Evolutionary conservation across 2,329 filamentous ascomycete species (phyloP), one percentile per base, ranked within the genome.

Genomic region (Lecanicillium sp.): DNA sequence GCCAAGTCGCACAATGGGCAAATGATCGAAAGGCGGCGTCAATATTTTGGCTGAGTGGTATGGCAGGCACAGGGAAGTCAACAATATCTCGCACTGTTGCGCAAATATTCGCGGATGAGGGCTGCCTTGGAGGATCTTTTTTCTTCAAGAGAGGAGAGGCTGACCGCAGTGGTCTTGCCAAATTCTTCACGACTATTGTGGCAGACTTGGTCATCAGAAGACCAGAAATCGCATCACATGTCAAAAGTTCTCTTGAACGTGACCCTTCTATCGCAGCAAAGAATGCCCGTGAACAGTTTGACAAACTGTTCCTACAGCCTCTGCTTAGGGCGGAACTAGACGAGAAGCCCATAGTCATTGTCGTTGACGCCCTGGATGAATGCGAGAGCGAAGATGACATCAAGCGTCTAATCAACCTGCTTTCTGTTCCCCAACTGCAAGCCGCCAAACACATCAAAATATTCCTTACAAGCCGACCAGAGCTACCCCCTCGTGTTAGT

Each of bases 401-500:
- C 2, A 25, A 25, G 22, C 32, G 61, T 8, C 45, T 66, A 1
- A 46, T 66, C 12, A 6, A 25, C 11, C 22, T 25, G 7, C 11
- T 25, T 11, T 25, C 22, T 11, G 22, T 6, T 11, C 7, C 11
- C 6, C 22, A 25, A 7, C 6, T 6, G 11, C 22, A 25, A 25
- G 6, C 22, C 7, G 6, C 22, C 22, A 25, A 11, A 33, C 34
- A 31, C 6, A 32, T 65, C 7, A 55, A 50, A 34, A 37, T 64
- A 2, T 65, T 70, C 19, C 14, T 70, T 0, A 69, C 65, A 0
- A 69, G 64, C 31, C 52, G 66, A 10, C 66, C 65, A 0, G 60
- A 69, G 17, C 38, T 64, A 2, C 54, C 56, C 0, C 54, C 68
- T 17, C 56, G 59, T 0, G 46, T 61, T 11, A 57, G 60, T 0